Percentiles rank a stretch among this genome's conserved stretches.
phyloP scores from a whole-genome alignment of 2,329 filamentous ascomycete species.

The Arthrobotrys megalospora region DNA sequence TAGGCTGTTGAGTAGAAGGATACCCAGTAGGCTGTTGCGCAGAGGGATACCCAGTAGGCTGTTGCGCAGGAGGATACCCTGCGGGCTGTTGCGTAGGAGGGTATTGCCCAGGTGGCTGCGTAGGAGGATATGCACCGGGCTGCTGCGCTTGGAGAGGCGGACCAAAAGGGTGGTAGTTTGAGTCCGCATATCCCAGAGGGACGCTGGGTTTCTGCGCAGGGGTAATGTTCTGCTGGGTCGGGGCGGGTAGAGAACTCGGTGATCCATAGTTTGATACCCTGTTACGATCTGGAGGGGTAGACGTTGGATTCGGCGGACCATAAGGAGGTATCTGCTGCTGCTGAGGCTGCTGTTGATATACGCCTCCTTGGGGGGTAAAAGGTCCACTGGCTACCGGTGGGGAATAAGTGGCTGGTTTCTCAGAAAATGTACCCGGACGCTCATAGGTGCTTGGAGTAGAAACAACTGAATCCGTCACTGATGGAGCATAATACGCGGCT shows the following conservation, averaged over 20 bases:
- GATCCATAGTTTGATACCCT: conserved; percentile 12
- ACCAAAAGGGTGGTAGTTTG: conserved; percentile 41
- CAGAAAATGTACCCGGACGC: conserved; percentile 39
- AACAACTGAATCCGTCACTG: conserved; percentile 48
- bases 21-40: background rate
- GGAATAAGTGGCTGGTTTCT: conserved; percentile 35
- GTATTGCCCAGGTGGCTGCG: background rate
- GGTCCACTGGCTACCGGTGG: conserved; percentile 49
- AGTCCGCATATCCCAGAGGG: conserved; percentile 39
- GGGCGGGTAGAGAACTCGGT: background rate
- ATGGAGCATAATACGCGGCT: conserved; percentile 37
- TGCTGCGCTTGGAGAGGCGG: conserved; percentile 38
- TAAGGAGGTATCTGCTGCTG: conserved; percentile 26
- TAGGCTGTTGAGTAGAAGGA: background rate
- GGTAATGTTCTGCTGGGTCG: background rate
- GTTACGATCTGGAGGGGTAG: conserved; percentile 20
- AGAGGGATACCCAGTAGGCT: background rate
- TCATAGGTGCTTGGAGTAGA: conserved; percentile 53
- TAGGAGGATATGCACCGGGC: background rate
- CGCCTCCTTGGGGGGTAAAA: conserved; percentile 42
- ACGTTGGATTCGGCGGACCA: conserved; percentile 26
- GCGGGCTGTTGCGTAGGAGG: background rate
- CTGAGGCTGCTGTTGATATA: conserved; percentile 52
- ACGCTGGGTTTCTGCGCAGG: conserved; percentile 16
- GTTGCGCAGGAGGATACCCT: background rate